A percentile compares a stretch with the other conserved stretches of the same genome.
These are phyloP conservation scores for Eucalyptus rudis DNA, from an alignment of 345 rosid genomes.

Conservation along the genomic window DNA sequence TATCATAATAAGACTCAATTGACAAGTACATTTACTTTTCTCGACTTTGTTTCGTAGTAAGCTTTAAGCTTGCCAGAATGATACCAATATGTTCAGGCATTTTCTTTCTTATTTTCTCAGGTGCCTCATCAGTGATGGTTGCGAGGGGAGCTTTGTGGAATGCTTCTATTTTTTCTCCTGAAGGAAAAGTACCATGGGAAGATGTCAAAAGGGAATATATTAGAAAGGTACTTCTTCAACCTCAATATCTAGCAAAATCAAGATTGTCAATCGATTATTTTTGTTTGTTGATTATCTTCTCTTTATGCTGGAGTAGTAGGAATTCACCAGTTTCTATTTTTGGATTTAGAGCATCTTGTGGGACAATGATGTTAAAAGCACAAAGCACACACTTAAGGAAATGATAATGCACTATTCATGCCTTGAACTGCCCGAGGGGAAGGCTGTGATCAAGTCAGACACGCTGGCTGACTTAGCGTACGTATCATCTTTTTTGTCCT, in stretches of 20 bases:
- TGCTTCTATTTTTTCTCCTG: slow-evolving; percentile 39
- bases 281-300: no score
- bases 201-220: no score
- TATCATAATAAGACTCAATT: not conserved
- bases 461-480: slow-evolving; percentile 71
- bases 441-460: slow-evolving; percentile 63
- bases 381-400: slow-evolving; percentile 75
- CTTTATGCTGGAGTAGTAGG: no score
- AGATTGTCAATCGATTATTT: no score
- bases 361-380: slow-evolving; percentile 82
- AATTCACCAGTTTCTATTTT: not conserved
- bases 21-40: not conserved
- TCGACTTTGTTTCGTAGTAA: not conserved
- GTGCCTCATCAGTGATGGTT: slow-evolving; percentile 87
- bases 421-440: slow-evolving; percentile 76
- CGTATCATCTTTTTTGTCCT: slow-evolving; percentile 8
- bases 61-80: not conserved
- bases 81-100: not conserved
- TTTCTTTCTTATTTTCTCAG: slow-evolving; percentile 8
- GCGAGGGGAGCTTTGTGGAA: slow-evolving; percentile 98
- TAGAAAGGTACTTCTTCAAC: no score
- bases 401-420: slow-evolving; percentile 73
- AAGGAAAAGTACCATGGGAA: no score
- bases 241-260: no score
- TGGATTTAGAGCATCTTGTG: slow-evolving; percentile 75